Conservation (phyloP, 306 rosid species). For the Ormosia semicastrata region DNA sequence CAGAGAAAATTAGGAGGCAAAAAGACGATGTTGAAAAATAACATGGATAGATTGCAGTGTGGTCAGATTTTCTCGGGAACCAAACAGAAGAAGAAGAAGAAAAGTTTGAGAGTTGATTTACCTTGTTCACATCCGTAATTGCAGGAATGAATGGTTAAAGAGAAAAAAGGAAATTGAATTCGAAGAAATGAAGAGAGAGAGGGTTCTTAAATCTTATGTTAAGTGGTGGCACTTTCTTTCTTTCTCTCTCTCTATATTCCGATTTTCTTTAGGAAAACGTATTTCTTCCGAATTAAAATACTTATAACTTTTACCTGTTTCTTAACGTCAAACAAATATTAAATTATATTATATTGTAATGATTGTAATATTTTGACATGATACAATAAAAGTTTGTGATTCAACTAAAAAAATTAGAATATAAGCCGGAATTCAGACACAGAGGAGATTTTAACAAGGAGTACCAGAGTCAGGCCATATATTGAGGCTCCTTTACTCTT, state of each 20-base stretch:
- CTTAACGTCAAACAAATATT: too few relatives aligned
- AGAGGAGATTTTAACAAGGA: not conserved
- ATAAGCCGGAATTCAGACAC: not conserved
- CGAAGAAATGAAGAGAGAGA: not conserved
- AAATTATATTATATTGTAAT: too few relatives aligned
- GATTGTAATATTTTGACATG: too few relatives aligned
- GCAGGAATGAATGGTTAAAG: conserved; percentile 7
- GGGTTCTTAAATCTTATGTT: not conserved
- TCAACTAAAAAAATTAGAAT: too few relatives aligned
- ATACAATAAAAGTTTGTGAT: too few relatives aligned
- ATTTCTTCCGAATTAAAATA: too few relatives aligned
- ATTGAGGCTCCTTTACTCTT: not conserved
- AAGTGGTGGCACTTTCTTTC: not conserved
- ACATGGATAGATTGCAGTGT: not conserved
- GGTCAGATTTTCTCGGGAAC: conserved; percentile 2
- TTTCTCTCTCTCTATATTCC: not conserved
- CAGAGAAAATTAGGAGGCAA: not conserved
- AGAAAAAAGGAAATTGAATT: not conserved
- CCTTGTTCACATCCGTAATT: conserved; percentile 20
- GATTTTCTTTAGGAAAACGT: not conserved
- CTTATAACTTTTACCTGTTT: too few relatives aligned
- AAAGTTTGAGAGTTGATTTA: not conserved
- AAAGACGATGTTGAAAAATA: not conserved
- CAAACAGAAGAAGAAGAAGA: conserved; percentile 17
- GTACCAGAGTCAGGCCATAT: not conserved